These are phyloP conservation scores for Brassica hybrid DNA, from an alignment of 441 rosid species.

Conservation along the genomic window DNA sequence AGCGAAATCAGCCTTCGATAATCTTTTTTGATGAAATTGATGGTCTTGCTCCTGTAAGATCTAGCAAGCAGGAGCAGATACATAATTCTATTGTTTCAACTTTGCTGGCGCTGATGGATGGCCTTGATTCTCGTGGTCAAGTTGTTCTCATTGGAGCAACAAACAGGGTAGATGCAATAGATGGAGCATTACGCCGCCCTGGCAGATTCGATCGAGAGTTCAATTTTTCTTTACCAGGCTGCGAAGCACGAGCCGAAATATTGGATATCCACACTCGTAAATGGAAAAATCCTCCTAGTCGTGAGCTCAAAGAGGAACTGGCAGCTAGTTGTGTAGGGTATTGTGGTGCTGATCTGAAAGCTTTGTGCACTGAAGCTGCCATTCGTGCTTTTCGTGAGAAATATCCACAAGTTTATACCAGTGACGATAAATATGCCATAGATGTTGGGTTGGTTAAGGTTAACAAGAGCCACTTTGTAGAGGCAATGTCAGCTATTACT, in stretches of 20 bases:
- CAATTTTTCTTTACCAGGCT: slow-evolving; percentile 98
- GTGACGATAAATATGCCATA: slow-evolving; percentile 95
- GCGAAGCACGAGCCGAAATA: slow-evolving; percentile 97
- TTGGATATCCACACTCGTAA: slow-evolving; percentile 97
- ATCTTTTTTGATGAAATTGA: slow-evolving; percentile 99
- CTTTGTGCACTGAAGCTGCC: slow-evolving; percentile 99
- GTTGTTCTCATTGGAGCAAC: slow-evolving; percentile 99
- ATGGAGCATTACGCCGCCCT: slow-evolving; percentile 99
- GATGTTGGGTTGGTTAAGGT: slow-evolving; percentile 95
- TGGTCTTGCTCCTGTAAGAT: slow-evolving; percentile 99
- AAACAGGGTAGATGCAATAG: slow-evolving; percentile 99
- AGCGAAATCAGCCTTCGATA: slow-evolving; percentile 97
- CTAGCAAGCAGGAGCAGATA: slow-evolving; percentile 99
- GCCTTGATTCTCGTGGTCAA: slow-evolving; percentile 99
- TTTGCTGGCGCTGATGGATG: slow-evolving; percentile 99
- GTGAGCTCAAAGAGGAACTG: slow-evolving; percentile 84
- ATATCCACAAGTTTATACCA: slow-evolving; percentile 99
- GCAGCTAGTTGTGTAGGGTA: slow-evolving; percentile 99
- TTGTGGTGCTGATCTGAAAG: slow-evolving; percentile 99
- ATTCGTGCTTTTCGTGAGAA: slow-evolving; percentile 98
- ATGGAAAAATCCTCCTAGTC: slow-evolving; percentile 95
- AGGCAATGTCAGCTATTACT: slow-evolving; percentile 96
- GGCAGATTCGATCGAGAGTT: slow-evolving; percentile 99
- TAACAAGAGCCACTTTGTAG: slow-evolving; percentile 86
- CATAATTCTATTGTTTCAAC: slow-evolving; percentile 99